These are phyloP conservation scores for Rhododendron mucronatum DNA, from an alignment of 148 eudicot species.

Conservation along the genomic window DNA sequence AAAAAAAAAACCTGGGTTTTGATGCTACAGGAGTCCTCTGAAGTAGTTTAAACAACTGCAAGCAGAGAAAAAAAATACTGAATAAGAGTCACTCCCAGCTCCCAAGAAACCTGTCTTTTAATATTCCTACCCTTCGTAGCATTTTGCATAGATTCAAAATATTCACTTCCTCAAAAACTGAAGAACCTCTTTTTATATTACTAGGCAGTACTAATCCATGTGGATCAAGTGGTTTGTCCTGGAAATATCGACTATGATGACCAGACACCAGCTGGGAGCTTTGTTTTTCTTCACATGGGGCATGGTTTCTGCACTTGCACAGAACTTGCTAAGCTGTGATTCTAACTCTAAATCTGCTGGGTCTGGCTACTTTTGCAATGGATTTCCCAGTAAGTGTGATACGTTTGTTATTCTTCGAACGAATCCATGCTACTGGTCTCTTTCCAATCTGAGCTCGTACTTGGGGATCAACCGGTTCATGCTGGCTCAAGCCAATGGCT, in stretches of 20 bases:
- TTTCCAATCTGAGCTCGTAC: constrained; percentile 42
- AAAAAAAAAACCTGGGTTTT: not conserved
- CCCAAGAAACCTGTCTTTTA: constrained; percentile 51
- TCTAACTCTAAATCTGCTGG: constrained; percentile 12
- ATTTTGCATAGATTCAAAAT: constrained; percentile 42
- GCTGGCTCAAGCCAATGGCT: constrained; percentile 41
- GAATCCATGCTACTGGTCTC: constrained; percentile 50
- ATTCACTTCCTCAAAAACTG: constrained; percentile 14
- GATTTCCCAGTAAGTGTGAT: constrained; percentile 19
- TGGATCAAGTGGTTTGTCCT: not conserved
- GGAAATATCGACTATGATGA: constrained; percentile 14
- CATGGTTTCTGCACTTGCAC: constrained; percentile 26
- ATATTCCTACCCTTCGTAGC: constrained; percentile 14
- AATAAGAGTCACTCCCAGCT: constrained; percentile 32
- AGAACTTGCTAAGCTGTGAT: constrained; percentile 32
- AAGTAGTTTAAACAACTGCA: constrained; percentile 17
- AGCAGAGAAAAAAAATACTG: constrained; percentile 10
- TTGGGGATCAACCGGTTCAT: constrained; percentile 38
- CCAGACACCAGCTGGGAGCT: constrained; percentile 19
- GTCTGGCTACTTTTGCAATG: constrained; percentile 27
- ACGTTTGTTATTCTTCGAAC: constrained; percentile 45
- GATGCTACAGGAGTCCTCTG: not conserved
- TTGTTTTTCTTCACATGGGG: constrained; percentile 9
- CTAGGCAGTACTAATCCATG: constrained; percentile 17
- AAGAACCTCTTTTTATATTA: constrained; percentile 12